These are phyloP conservation scores for Neurospora sp. DNA, from an alignment of 495 filamentous ascomycete species.

Conservation along the genomic window DNA sequence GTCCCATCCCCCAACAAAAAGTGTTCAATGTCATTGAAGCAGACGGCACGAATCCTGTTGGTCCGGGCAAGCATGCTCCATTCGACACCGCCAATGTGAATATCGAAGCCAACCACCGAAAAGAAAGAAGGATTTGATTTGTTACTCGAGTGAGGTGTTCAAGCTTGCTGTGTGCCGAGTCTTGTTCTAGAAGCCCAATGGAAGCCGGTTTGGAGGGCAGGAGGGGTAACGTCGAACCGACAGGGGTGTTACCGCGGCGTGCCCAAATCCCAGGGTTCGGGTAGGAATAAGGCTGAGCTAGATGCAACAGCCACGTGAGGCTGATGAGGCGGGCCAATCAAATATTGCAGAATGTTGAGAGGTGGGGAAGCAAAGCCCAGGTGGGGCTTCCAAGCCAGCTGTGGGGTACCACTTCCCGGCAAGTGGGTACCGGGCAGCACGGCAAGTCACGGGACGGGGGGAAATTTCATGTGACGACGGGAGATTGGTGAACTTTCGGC, in stretches of 20 bases:
- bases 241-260: neutral
- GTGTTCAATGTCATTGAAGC: neutral
- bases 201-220: neutral
- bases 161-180: neutral
- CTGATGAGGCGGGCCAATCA: neutral
- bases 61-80: neutral
- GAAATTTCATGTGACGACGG: neutral
- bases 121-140: no score
- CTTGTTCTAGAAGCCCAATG: neutral
- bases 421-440: neutral
- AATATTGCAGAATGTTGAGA: no score
- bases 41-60: neutral
- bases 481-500: no score
- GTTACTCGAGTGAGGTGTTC: neutral
- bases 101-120: no score
- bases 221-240: neutral
- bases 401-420: neutral
- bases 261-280: neutral
- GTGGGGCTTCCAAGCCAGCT: neutral
- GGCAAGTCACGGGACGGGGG: neutral
- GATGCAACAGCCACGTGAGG: neutral
- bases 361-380: neutral
- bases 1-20: neutral
- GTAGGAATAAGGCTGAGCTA: neutral
- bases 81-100: neutral